Conservation (phyloP, 139 green algal genomes). For the Picochlorum sp. region DNA sequence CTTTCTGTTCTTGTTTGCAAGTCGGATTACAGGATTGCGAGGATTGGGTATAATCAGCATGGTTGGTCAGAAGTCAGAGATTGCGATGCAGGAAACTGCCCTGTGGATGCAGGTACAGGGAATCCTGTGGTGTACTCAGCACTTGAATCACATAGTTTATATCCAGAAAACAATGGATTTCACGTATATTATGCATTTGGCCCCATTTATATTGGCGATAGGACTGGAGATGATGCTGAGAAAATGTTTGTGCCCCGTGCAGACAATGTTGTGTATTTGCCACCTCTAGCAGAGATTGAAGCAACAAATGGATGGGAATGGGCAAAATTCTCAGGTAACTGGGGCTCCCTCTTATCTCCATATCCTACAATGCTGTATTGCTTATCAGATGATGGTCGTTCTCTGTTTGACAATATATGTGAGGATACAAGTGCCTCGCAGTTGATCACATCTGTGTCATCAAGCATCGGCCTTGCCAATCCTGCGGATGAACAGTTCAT, state of each 20-base stretch:
- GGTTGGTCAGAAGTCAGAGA: slow-evolving; percentile 25
- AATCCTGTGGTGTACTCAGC: slow-evolving; percentile 2
- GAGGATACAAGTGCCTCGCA: not conserved
- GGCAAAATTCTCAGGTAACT: slow-evolving; percentile 20
- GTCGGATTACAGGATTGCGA: slow-evolving; percentile 7
- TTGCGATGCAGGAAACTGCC: slow-evolving; percentile 22
- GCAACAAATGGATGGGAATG: slow-evolving; percentile 8
- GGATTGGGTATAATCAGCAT: slow-evolving; percentile 21
- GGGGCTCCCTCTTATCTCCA: not conserved
- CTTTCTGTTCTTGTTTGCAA: slow-evolving; percentile 20
- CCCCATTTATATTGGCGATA: slow-evolving; percentile 17
- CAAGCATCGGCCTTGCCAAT: not conserved
- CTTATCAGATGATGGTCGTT: not conserved
- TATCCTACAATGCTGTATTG: not conserved
- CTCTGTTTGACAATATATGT: not conserved
- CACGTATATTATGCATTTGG: slow-evolving; percentile 15
- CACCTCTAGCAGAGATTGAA: slow-evolving; percentile 1
- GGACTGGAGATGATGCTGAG: slow-evolving; percentile 6
- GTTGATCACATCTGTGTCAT: not conserved
- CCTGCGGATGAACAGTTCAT: not conserved
- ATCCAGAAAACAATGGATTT: slow-evolving; percentile 13
- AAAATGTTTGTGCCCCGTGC: slow-evolving; percentile 15
- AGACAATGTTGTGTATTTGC: slow-evolving; percentile 12
- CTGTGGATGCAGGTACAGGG: slow-evolving; percentile 6
- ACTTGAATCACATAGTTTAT: slow-evolving; percentile 14